These are phyloP conservation scores for Tuber brumale DNA, from an alignment of 495 filamentous ascomycete genomes.

Conservation along the genomic window DNA sequence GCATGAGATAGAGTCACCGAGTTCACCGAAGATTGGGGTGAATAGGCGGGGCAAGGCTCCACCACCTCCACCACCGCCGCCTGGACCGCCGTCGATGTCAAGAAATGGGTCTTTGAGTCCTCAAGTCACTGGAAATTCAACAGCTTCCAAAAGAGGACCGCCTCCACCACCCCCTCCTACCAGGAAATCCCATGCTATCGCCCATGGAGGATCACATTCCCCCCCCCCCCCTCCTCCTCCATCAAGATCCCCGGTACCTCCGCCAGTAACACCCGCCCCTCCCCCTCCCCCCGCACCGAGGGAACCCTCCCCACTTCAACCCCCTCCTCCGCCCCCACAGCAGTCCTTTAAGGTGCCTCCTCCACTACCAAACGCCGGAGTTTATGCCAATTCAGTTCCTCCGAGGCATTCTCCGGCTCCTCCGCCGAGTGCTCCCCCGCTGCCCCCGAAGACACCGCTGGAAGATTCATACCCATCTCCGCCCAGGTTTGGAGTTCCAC, in stretches of 20 bases:
- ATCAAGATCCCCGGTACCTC: conserved; percentile 15
- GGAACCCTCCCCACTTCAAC: conserved; percentile 14
- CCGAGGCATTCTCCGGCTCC: conserved; percentile 20
- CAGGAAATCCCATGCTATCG: conserved; percentile 53
- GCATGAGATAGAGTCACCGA: conserved; percentile 21
- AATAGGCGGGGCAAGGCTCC: conserved; percentile 52
- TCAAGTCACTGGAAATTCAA: conserved; percentile 60
- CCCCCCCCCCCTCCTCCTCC: conserved; percentile 25
- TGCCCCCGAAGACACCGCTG: conserved; percentile 60
- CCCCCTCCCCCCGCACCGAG: conserved; percentile 10
- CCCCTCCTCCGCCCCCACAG: conserved; percentile 19
- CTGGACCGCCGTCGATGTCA: conserved; percentile 42
- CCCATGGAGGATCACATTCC: conserved; percentile 17
- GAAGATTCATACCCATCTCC: conserved; percentile 53
- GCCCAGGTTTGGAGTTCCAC: conserved; percentile 68
- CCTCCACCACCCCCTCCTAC: conserved; percentile 82
- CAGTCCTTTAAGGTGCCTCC: conserved; percentile 56
- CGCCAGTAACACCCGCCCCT: conserved; percentile 4
- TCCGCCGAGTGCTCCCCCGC: conserved; percentile 25
- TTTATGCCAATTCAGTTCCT: conserved; percentile 48
- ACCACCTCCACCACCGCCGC: conserved; percentile 56
- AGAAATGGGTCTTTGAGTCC: conserved; percentile 53
- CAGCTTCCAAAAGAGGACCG: conserved; percentile 58
- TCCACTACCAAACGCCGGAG: conserved; percentile 78
- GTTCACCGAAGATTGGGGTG: conserved; percentile 29